Conservation (phyloP, 192 early-diverging fungal species). For the Linnemannia elongata region DNA sequence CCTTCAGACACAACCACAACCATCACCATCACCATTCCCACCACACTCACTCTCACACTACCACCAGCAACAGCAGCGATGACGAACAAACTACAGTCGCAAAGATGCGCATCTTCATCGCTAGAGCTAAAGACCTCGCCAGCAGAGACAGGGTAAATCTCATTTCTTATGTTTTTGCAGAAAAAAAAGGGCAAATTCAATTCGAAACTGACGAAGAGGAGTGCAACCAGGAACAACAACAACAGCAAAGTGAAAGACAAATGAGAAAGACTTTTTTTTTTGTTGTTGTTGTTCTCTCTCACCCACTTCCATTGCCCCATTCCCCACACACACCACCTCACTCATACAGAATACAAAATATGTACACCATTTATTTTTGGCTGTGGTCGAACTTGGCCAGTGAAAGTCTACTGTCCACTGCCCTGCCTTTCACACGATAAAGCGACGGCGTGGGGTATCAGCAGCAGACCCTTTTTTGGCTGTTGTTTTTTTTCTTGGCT, state of each 20-base stretch:
- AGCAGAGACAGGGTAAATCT: conserved; percentile 48
- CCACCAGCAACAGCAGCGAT: conserved; percentile 2
- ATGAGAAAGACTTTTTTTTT: background rate
- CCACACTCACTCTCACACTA: conserved; percentile 1
- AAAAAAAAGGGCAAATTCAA: background rate
- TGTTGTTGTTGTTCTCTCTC: background rate
- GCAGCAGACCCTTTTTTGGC: too few relatives aligned
- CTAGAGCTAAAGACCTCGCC: conserved; percentile 32
- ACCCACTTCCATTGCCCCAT: background rate
- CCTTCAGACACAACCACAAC: conserved; percentile 10
- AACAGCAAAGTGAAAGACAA: background rate
- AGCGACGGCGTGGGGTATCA: background rate
- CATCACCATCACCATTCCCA: background rate
- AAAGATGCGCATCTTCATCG: conserved; percentile 38
- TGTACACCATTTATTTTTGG: background rate
- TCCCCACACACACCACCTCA: background rate
- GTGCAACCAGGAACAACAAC: background rate
- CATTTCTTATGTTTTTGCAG: background rate
- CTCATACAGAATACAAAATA: background rate
- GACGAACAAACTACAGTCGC: conserved; percentile 23
- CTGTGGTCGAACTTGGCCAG: background rate
- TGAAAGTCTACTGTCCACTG: background rate
- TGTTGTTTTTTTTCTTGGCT: too few relatives aligned
- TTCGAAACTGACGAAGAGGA: background rate
- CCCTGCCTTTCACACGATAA: background rate